Percentiles rank a stretch among this genome's conserved stretches.
These are phyloP conservation scores for Xerocomus minutiporus DNA, from an alignment of 1,284 basidiomycete genomes.

Conservation along the genomic window DNA sequence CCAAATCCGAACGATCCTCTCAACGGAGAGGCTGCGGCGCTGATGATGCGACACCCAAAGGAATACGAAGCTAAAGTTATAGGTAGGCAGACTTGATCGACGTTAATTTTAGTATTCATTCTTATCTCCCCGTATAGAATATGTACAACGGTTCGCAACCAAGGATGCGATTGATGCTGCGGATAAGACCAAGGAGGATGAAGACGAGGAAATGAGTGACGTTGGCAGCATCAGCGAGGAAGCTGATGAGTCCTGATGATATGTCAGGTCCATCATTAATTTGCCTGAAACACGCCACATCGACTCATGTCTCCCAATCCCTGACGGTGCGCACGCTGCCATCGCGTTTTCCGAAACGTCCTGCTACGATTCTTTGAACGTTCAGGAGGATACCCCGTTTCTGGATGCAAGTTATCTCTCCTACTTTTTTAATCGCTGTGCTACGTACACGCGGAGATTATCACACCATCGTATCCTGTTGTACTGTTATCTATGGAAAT, in stretches of 20 bases:
- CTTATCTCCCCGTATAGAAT: conserved; percentile 56
- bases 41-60: conserved; percentile 95
- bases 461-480: conserved; percentile 19
- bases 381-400: conserved; percentile 29
- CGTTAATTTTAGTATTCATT: conserved; percentile 2
- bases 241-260: conserved; percentile 27
- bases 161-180: conserved; percentile 74
- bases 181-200: conserved; percentile 57
- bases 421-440: conserved; percentile 17
- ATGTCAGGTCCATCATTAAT: conserved; percentile 4
- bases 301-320: conserved; percentile 7
- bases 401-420: conserved; percentile 17
- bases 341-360: conserved; percentile 15
- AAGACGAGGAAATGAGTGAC: conserved; percentile 90
- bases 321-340: conserved; percentile 9
- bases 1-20: conserved; percentile 97
- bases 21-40: conserved; percentile 94
- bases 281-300: conserved; percentile 9
- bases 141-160: conserved; percentile 80
- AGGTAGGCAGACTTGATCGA: conserved; percentile 44
- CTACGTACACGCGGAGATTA: conserved; percentile 24
- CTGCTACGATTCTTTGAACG: conserved; percentile 13
- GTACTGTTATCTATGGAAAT: conserved; percentile 32
- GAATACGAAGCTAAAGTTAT: conserved; percentile 91
- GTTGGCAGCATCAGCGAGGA: conserved; percentile 84